Conservation (phyloP, 2,329 filamentous ascomycete species). For the Ascochyta pisi region DNA sequence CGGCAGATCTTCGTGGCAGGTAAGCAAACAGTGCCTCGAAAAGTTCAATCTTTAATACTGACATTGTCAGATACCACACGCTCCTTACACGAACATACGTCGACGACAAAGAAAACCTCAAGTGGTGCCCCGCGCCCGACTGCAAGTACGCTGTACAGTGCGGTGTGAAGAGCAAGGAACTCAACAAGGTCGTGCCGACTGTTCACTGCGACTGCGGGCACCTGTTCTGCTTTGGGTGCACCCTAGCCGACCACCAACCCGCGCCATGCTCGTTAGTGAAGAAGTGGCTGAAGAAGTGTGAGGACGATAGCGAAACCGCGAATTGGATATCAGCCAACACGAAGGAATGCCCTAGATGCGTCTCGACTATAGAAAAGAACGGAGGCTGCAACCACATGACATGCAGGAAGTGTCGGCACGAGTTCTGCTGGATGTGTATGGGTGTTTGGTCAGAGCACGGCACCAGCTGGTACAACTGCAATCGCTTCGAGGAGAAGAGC, state of each 20-base stretch:
- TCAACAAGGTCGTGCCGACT: conserved; percentile 85
- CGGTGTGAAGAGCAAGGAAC: conserved; percentile 82
- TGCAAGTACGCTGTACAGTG: conserved; percentile 94
- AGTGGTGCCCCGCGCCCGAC: conserved; percentile 98
- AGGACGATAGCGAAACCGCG: conserved; percentile 96
- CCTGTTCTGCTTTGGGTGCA: conserved; percentile 95
- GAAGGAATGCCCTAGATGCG: conserved; percentile 95
- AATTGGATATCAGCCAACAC: conserved; percentile 99
- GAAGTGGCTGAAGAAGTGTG: conserved; percentile 97
- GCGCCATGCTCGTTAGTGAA: conserved; percentile 91
- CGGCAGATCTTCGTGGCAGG: conserved; percentile 63
- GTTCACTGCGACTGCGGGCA: conserved; percentile 85
- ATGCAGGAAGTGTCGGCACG: conserved; percentile 91
- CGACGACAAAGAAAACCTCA: conserved; percentile 92
- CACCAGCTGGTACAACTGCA: conserved; percentile 99
- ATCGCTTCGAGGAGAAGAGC: conserved; percentile 94
- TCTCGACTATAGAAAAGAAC: conserved; percentile 98
- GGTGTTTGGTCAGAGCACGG: conserved; percentile 98
- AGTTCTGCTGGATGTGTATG: conserved; percentile 99
- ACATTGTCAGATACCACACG: conserved; percentile 72
- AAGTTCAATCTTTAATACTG: conserved; percentile 7
- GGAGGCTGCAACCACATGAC: conserved; percentile 99
- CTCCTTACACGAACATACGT: conserved; percentile 94
- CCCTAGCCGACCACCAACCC: conserved; percentile 87
- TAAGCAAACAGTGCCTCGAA: conserved; percentile 39